Base-by-base conservation (phyloP, 2,329 filamentous ascomycete genomes). In the Fusarium zealandicum region DNA sequence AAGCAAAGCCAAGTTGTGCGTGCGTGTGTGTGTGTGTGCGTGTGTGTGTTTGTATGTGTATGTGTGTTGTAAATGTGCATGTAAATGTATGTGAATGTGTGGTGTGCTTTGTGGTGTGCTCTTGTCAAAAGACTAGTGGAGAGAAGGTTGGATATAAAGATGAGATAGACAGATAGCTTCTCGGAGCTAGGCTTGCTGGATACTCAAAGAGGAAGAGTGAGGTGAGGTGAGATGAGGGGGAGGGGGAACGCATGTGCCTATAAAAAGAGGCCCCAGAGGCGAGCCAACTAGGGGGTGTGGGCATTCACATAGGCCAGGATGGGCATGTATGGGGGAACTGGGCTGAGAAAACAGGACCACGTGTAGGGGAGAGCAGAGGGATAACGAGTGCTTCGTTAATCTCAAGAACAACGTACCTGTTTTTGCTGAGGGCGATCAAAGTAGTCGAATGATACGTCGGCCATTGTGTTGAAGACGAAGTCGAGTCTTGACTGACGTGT, bases 381-480 rank as follows among this genome's bases (percentile, higher is more conserved):
- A 18, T 41, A 33, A 59, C 50, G 42, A 39, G 46, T 53, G 50
- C 32, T 51, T 35, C 36, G 50, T 35, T 22, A 42, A 51, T 35
- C 25, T 44, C 44, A 16, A 42, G 33, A 30, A 40, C 41, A 51
- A 50, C 64, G 41, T 67, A 67, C 65, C 61, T 67, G 65, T 66
- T 67, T 67, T 51, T 59, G 55, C 58, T 67, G 65, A 49, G 64
- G 41, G 32, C 66, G 58, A 33, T 66, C 65, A 67, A 65, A 67
- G 52, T 67, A 67, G 49, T 67, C 65, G 61, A 67, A 67, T 50
- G 65, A 63, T 67, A 67, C 50, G 35, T 67, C 63, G 50, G 65
- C 61, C 65, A 67, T 67, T 59, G 51, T 44, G 51, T 67, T 40
- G 27, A 51, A 22, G 36, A 44, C 35, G 39, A 54, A 32, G 51